These are phyloP conservation scores for Paramecium sexaurelia DNA, from an alignment of 73 alveolate species.

Conservation along the genomic window DNA sequence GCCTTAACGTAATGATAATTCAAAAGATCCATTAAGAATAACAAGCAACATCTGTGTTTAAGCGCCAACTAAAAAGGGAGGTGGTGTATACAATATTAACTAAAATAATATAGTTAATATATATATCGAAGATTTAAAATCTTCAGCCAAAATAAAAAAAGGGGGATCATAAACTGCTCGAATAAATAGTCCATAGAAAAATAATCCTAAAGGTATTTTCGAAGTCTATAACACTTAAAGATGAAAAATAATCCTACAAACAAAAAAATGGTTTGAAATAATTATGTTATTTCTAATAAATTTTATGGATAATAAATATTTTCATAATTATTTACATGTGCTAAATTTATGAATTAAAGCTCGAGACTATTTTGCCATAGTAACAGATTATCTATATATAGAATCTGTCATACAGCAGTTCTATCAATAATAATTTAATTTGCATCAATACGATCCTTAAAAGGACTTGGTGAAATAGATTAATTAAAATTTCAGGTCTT, in stretches of 20 bases:
- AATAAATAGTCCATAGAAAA: conserved; percentile 25
- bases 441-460: conserved; percentile 72
- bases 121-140: conserved; percentile 29
- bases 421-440: background rate
- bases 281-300: background rate
- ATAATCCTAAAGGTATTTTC: conserved; percentile 7
- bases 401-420: conserved; percentile 92
- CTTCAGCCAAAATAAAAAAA: background rate
- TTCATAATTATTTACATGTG: conserved; percentile 42
- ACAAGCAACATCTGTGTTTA: background rate
- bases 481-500: conserved; percentile 33
- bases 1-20: background rate
- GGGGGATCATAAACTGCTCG: conserved; percentile 56
- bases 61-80: background rate
- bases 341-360: conserved; percentile 68
- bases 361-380: conserved; percentile 90
- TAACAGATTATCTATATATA: conserved; percentile 76
- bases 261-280: background rate
- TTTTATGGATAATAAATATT: background rate
- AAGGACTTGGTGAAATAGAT: conserved; percentile 65
- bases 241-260: background rate
- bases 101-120: conserved; percentile 38
- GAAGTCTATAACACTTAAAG: background rate
- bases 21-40: conserved; percentile 37
- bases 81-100: conserved; percentile 48